Percentiles rank a stretch among this genome's conserved stretches.
Conservation (phyloP, 2,329 filamentous ascomycete genomes). For the Macroventuria anomochaeta region DNA sequence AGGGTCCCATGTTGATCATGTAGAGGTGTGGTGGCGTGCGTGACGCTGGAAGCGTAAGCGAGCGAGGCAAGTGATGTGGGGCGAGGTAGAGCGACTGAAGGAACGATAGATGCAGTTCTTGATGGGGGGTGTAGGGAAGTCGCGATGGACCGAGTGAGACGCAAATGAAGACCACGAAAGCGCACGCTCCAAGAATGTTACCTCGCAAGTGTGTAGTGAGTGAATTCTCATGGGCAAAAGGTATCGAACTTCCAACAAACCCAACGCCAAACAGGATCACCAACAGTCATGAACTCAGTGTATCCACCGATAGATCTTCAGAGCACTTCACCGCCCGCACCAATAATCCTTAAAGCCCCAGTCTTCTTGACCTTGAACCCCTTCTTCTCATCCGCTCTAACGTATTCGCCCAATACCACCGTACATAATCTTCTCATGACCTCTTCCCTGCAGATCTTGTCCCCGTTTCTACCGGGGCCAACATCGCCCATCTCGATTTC, state of each 20-base stretch:
- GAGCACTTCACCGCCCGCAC: slow-evolving; percentile 6
- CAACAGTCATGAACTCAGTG: background rate
- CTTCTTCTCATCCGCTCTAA: slow-evolving; percentile 44
- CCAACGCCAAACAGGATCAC: background rate
- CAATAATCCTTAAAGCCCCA: slow-evolving; percentile 20
- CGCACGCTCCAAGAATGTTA: no score
- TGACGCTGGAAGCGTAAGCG: background rate
- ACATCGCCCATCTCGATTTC: slow-evolving; percentile 41
- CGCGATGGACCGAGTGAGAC: no score
- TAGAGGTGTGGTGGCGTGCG: no score
- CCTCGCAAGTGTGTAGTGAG: no score
- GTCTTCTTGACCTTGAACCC: slow-evolving; percentile 32
- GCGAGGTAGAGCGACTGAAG: background rate
- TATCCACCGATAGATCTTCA: background rate
- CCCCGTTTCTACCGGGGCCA: slow-evolving; percentile 29
- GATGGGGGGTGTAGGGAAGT: no score
- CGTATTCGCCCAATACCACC: slow-evolving; percentile 42
- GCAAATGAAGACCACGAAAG: no score
- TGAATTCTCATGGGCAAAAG: background rate
- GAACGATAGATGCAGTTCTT: background rate
- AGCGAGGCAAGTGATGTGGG: background rate
- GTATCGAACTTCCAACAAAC: slow-evolving; percentile 6
- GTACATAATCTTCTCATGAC: slow-evolving; percentile 43
- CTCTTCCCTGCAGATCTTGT: slow-evolving; percentile 31
- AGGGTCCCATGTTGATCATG: no score